Evolutionary conservation across 2,329 filamentous ascomycete genomes (phyloP).

Genomic region (Alternaria gansuensis): DNA sequence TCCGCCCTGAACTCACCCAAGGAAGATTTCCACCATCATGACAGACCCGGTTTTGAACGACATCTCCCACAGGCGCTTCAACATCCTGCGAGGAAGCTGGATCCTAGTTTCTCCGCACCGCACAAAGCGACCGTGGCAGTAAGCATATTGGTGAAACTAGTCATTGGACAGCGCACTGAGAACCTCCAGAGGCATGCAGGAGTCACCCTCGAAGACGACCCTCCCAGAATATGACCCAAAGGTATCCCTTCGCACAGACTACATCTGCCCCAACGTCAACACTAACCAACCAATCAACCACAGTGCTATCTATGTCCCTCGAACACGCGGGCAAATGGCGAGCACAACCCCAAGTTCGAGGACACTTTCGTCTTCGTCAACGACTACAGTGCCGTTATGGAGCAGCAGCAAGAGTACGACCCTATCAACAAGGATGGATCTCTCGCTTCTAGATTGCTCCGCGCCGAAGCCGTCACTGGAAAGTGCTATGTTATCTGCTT

Average conservation of each 20-base stretch:
- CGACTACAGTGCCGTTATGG: slow-evolving; percentile 96
- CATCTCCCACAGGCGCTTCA: slow-evolving; percentile 91
- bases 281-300: slow-evolving; percentile 40
- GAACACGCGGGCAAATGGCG: slow-evolving; percentile 87
- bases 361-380: slow-evolving; percentile 95
- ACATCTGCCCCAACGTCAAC: slow-evolving; percentile 1
- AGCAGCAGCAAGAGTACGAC: slow-evolving; percentile 83
- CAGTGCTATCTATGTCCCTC: slow-evolving; percentile 94
- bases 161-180: slow-evolving; percentile 15
- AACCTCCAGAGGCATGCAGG: slow-evolving; percentile 57
- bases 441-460: slow-evolving; percentile 77
- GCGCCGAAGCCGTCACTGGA: slow-evolving; percentile 85
- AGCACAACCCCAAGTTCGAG: slow-evolving; percentile 84
- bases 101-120: slow-evolving; percentile 94
- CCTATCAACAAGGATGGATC: slow-evolving; percentile 61
- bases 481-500: slow-evolving; percentile 98
- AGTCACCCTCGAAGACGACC: slow-evolving; percentile 58
- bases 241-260: slow-evolving; percentile 40
- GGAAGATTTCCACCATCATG: slow-evolving; percentile 47
- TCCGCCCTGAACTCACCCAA: slow-evolving; percentile 18
- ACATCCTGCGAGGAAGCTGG: slow-evolving; percentile 88
- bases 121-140: slow-evolving; percentile 98
- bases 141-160: slow-evolving; percentile 53
- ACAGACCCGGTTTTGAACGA: slow-evolving; percentile 75
- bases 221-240: slow-evolving; percentile 79